Percentiles rank a stretch among this genome's conserved stretches.
phyloP scores from a whole-genome alignment of 768 basidiomycete species.

The Nidularia pulvinata region DNA sequence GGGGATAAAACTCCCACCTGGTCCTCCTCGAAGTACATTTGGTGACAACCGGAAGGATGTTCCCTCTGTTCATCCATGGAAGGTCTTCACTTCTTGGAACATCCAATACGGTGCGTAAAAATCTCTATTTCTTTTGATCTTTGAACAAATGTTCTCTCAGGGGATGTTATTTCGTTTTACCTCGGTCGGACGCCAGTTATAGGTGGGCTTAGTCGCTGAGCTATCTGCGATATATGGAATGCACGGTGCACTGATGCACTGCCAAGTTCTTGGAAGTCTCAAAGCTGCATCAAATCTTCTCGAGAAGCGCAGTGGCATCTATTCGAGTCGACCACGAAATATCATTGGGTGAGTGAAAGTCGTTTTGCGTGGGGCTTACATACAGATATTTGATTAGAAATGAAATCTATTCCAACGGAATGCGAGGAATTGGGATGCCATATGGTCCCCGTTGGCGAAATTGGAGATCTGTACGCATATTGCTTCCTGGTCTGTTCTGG shows the following conservation, averaged over 20 bases:
- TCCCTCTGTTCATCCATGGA: neutral
- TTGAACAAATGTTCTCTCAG: neutral
- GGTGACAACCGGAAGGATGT: neutral
- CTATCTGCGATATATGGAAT: neutral
- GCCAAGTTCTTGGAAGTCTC: neutral
- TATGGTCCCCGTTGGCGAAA: neutral
- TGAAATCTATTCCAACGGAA: neutral
- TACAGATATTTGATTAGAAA: neutral
- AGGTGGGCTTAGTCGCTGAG: neutral
- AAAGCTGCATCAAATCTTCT: neutral
- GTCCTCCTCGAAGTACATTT: neutral
- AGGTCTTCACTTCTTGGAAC: neutral
- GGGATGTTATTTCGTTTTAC: neutral
- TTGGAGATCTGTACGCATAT: neutral
- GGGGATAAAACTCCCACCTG: neutral
- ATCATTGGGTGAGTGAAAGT: neutral
- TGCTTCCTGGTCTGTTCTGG: no score
- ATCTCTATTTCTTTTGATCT: neutral
- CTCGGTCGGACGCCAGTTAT: neutral
- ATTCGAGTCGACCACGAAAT: neutral
- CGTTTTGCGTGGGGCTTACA: neutral
- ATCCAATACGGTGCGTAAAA: neutral
- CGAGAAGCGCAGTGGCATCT: neutral
- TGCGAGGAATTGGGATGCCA: neutral
- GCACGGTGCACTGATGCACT: neutral